These are phyloP conservation scores for Massariosphaeria phaeospora DNA, from an alignment of 495 filamentous ascomycete genomes.

Conservation along the genomic window DNA sequence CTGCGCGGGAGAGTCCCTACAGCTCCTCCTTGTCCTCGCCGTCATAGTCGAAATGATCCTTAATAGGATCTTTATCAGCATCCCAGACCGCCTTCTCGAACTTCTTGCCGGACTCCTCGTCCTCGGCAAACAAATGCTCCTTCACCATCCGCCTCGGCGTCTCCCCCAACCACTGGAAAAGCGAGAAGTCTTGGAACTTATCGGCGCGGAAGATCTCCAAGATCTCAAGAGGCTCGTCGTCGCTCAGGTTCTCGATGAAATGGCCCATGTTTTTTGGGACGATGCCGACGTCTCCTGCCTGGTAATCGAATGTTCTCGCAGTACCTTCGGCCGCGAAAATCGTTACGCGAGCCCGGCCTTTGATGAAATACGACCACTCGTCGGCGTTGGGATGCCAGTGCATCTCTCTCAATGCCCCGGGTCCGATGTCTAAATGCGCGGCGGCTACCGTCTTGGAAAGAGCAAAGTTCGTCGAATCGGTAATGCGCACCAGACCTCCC, in stretches of 20 bases:
- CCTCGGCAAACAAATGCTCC: slow-evolving; percentile 55
- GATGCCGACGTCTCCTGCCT: slow-evolving; percentile 67
- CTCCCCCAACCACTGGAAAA: slow-evolving; percentile 67
- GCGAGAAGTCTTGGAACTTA: slow-evolving; percentile 60
- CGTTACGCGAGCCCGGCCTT: slow-evolving; percentile 61
- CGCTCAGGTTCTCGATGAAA: slow-evolving; percentile 70
- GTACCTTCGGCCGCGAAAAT: slow-evolving; percentile 55
- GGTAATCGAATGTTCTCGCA: slow-evolving; percentile 69
- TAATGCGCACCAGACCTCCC: slow-evolving; percentile 58
- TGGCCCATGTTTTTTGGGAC: slow-evolving; percentile 62
- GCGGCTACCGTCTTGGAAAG: slow-evolving; percentile 61
- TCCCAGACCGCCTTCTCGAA: slow-evolving; percentile 54
- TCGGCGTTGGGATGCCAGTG: slow-evolving; percentile 75
- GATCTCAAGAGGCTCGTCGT: slow-evolving; percentile 59
- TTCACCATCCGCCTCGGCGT: slow-evolving; percentile 57
- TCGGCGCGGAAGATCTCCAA: slow-evolving; percentile 65
- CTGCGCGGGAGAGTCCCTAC: no score
- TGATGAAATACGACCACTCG: slow-evolving; percentile 74
- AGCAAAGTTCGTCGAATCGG: slow-evolving; percentile 62
- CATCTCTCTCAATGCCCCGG: slow-evolving; percentile 70
- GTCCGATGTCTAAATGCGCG: slow-evolving; percentile 57
- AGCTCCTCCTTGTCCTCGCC: slow-evolving; percentile 11
- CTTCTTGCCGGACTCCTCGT: slow-evolving; percentile 50
- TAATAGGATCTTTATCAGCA: slow-evolving; percentile 42
- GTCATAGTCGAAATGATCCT: slow-evolving; percentile 6